Conservation (phyloP, 75 land plant genomes). For the Azolla pinnata region DNA sequence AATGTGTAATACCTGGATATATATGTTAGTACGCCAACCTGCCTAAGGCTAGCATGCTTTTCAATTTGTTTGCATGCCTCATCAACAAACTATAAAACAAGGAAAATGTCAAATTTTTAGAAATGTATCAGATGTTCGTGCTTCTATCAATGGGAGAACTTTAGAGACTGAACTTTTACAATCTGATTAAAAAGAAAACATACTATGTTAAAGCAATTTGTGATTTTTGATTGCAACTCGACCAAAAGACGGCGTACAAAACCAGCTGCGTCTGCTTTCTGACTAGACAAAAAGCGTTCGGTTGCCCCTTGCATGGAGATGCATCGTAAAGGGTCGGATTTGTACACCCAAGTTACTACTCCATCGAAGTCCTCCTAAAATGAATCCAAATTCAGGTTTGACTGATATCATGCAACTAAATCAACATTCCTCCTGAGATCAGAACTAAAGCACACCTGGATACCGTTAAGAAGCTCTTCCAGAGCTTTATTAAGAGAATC, state of each 20-base stretch:
- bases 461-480: constrained; percentile 88
- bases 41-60: constrained; percentile 74
- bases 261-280: constrained; percentile 96
- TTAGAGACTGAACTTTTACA: too few relatives aligned
- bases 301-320: constrained; percentile 97
- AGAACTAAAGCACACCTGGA: too few relatives aligned
- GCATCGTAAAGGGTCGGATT: constrained; percentile 89
- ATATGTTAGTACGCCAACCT: constrained; percentile 77
- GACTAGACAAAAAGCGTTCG: constrained; percentile 88
- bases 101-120: neutral
- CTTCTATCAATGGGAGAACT: too few relatives aligned
- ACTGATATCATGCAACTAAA: too few relatives aligned
- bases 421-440: too few relatives aligned
- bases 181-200: neutral
- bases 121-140: too few relatives aligned
- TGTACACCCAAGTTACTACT: constrained; percentile 95
- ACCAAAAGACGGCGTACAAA: constrained; percentile 85
- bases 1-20: constrained; percentile 56
- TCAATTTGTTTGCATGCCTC: constrained; percentile 93
- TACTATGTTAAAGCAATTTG: constrained; percentile 61
- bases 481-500: constrained; percentile 73
- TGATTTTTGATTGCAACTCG: constrained; percentile 80
- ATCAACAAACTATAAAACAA: constrained; percentile 73
- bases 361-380: constrained; percentile 87
- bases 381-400: neutral